A percentile compares a stretch with the other conserved stretches of the same genome.
phyloP scores from a whole-genome alignment of 208 protist genomes.

The Leishmania turanica region DNA sequence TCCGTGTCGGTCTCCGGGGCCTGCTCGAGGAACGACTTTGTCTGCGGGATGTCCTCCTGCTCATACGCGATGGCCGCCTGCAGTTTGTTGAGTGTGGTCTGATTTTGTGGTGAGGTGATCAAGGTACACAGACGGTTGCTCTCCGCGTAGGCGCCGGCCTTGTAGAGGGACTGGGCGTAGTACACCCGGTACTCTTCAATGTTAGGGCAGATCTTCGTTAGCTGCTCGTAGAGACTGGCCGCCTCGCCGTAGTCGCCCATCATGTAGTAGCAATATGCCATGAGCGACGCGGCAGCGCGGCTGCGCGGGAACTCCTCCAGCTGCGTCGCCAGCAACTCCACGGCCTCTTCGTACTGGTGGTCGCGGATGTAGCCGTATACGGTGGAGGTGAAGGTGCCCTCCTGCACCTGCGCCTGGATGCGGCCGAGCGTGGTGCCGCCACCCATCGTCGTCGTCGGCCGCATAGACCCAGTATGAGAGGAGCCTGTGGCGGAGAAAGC shows the following conservation, averaged over 20 bases:
- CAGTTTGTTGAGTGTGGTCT: conserved; percentile 84
- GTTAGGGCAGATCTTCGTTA: conserved; percentile 91
- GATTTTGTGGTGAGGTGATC: conserved; percentile 88
- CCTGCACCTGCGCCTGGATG: conserved; percentile 90
- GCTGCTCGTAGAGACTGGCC: conserved; percentile 90
- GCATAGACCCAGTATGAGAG: conserved; percentile 43
- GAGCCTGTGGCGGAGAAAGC: conserved; percentile 40
- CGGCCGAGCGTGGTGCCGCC: conserved; percentile 92
- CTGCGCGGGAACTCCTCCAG: conserved; percentile 95
- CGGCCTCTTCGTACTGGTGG: conserved; percentile 94
- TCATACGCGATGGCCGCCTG: conserved; percentile 94
- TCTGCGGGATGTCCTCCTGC: conserved; percentile 91
- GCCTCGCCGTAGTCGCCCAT: conserved; percentile 91
- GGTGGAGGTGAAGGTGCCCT: conserved; percentile 95
- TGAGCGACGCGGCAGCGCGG: conserved; percentile 95
- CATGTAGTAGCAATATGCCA: conserved; percentile 97
- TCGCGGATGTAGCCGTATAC: conserved; percentile 96
- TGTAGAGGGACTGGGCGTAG: conserved; percentile 96
- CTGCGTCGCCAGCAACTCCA: conserved; percentile 88
- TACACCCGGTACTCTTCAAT: conserved; percentile 97
- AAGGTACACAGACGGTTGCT: conserved; percentile 79
- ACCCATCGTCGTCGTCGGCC: conserved; percentile 83
- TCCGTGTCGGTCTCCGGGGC: conserved; percentile 85
- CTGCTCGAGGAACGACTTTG: conserved; percentile 91
- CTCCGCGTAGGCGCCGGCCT: conserved; percentile 93